phyloP scores from a whole-genome alignment of 805 yeast species.

The Hermanozyma aechmeae region DNA sequence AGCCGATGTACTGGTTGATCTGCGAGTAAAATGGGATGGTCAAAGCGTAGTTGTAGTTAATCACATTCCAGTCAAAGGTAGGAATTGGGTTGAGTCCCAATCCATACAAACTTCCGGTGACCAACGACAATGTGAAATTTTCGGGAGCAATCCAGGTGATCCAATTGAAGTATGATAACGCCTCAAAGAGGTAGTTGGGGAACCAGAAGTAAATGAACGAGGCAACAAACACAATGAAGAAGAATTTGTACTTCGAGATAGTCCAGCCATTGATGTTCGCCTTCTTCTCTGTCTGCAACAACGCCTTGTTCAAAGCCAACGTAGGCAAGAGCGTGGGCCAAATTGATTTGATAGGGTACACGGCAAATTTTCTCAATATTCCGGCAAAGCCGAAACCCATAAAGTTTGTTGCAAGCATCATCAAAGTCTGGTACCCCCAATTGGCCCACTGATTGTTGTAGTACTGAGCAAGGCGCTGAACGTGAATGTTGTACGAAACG shows the following conservation, averaged over 20 bases:
- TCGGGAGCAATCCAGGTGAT: conserved; percentile 48
- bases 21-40: conserved; percentile 32
- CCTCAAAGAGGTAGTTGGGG: conserved; percentile 33
- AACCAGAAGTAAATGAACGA: conserved; percentile 38
- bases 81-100: conserved; percentile 47
- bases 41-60: conserved; percentile 21
- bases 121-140: conserved; percentile 35
- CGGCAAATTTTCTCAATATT: conserved; percentile 23
- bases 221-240: conserved; percentile 11
- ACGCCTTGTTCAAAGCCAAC: conserved; percentile 39
- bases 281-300: conserved; percentile 25
- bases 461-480: conserved; percentile 5
- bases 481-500: conserved; percentile 20
- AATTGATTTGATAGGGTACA: conserved; percentile 41
- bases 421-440: conserved; percentile 17
- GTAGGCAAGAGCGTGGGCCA: conserved; percentile 44
- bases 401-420: conserved; percentile 16
- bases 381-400: conserved; percentile 25
- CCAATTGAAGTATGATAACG: conserved; percentile 42
- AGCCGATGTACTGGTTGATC: neutral
- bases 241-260: conserved; percentile 23
- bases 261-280: conserved; percentile 22
- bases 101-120: conserved; percentile 41
- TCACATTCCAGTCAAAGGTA: conserved; percentile 43
- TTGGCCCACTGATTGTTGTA: conserved; percentile 26